These are phyloP conservation scores for Collybiopsis luxurians DNA, from an alignment of 768 basidiomycete genomes.

Conservation along the genomic window DNA sequence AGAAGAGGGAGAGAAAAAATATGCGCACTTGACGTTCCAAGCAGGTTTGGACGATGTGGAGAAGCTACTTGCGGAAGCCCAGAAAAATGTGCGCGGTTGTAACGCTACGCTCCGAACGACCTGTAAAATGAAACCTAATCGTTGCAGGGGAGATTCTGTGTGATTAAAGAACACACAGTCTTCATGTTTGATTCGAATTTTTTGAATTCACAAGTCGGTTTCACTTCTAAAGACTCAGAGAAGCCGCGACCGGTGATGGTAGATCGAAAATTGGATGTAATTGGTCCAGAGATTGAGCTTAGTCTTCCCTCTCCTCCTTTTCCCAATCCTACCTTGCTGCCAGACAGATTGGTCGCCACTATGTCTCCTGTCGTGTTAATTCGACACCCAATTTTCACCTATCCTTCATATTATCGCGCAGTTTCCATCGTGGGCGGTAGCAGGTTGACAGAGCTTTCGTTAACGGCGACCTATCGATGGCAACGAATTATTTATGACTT, in stretches of 20 bases:
- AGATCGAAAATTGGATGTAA: conserved; percentile 2
- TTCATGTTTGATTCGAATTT: not conserved
- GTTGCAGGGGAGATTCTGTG: conserved; percentile 1
- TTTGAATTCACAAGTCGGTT: not conserved
- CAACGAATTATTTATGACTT: conserved; percentile 1
- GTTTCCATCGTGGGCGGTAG: not conserved
- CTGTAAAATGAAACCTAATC: not conserved
- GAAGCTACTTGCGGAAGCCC: not conserved
- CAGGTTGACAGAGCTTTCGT: not conserved
- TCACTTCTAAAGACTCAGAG: not conserved
- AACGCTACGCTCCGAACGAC: too few relatives aligned
- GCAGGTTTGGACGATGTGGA: conserved; percentile 1
- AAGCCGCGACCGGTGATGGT: not conserved
- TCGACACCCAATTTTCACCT: not conserved
- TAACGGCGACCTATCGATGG: conserved; percentile 3
- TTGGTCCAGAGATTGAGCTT: not conserved
- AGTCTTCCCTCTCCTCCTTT: too few relatives aligned
- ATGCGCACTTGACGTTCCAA: not conserved
- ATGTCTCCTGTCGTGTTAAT: conserved; percentile 1
- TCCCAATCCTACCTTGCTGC: conserved; percentile 7
- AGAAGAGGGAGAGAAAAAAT: not conserved
- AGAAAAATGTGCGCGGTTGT: not conserved
- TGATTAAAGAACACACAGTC: not conserved
- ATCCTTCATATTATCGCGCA: not conserved
- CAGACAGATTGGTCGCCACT: conserved; percentile 1